Base-by-base conservation (phyloP, 2,329 filamentous ascomycete species). In the Aspergillus bombycis region DNA sequence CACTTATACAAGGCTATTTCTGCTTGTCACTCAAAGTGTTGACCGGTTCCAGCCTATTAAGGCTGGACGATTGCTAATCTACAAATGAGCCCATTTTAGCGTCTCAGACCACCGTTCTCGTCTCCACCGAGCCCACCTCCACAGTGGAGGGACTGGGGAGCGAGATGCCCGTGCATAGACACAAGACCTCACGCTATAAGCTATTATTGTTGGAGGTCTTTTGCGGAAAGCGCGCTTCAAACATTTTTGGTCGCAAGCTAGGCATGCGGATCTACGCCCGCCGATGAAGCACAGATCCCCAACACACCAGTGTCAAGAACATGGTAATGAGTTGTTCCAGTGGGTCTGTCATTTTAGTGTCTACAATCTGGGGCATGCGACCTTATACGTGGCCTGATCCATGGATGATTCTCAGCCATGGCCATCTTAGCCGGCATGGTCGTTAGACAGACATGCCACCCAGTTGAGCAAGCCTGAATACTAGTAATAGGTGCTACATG, bases 71-170 rank as follows among this genome's bases (percentile, higher is more conserved):
- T 52, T 52, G 48, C 28, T 32, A 52, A 32, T 52, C 19, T 10
- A 30, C 14, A 3, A 28, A 3, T 30, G 5, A 19, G 9, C 16
- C 1, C 19, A 32, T 32, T 6, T 52, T 52, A 32, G 48, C 28
- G 48, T 21, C 48, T 34, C 19, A 32, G 9, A 34, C 48, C 48
- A 34, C 48, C 28, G n/a, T 21, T 3, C 11, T 32, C 32, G 48
- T 52, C 48, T 32, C 48, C 48, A 52, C 48, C 23, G 28, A 52
- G n/a, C 48, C 48, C 48, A 52, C 21, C 43, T 52, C 48, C 48
- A 32, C 28, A 21, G 46, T 30, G 46, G 46, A 23, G 48, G 19
- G 9, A 52, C 9, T 34, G 19, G 32, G 26, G 8, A 32, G n/a
- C 19, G 16, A n/a, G 9, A 52, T 52, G 19, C 6, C 48, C 28